These are phyloP conservation scores for Saitozyma sp. DNA, from an alignment of 768 basidiomycete genomes.

Conservation along the genomic window DNA sequence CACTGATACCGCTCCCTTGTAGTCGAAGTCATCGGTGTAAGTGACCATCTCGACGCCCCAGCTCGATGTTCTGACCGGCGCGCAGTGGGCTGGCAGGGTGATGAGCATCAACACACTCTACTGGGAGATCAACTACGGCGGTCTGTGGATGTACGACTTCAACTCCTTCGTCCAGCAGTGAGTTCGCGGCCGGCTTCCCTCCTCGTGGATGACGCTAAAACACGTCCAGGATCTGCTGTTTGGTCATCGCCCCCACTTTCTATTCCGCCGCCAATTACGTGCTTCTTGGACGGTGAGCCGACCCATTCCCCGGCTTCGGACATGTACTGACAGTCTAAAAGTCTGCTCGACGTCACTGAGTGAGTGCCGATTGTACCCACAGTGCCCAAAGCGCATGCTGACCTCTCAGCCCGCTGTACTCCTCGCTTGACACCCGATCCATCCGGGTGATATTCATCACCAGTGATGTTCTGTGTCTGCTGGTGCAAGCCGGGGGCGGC, in stretches of 20 bases:
- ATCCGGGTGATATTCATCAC: slow-evolving; percentile 49
- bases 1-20: no score
- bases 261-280: slow-evolving; percentile 63
- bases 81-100: slow-evolving; percentile 26
- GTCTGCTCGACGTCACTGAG: slow-evolving; percentile 56
- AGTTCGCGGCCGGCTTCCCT: slow-evolving; percentile 13
- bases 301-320: no score
- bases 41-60: no score
- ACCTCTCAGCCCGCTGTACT: slow-evolving; percentile 18
- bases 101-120: slow-evolving; percentile 7
- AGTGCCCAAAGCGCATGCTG: not conserved
- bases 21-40: slow-evolving; percentile 24
- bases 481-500: slow-evolving; percentile 68
- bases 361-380: not conserved
- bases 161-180: slow-evolving; percentile 58
- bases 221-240: slow-evolving; percentile 56
- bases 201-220: slow-evolving; percentile 1
- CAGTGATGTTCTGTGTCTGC: slow-evolving; percentile 61
- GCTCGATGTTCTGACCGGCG: not conserved
- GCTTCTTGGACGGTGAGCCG: no score
- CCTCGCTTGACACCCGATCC: slow-evolving; percentile 21
- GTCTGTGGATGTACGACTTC: slow-evolving; percentile 12
- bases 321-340: not conserved
- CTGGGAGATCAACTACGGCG: slow-evolving; percentile 25
- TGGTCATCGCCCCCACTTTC: slow-evolving; percentile 63